Base-by-base conservation (phyloP, 83 land plant species). In the Picea abies region DNA sequence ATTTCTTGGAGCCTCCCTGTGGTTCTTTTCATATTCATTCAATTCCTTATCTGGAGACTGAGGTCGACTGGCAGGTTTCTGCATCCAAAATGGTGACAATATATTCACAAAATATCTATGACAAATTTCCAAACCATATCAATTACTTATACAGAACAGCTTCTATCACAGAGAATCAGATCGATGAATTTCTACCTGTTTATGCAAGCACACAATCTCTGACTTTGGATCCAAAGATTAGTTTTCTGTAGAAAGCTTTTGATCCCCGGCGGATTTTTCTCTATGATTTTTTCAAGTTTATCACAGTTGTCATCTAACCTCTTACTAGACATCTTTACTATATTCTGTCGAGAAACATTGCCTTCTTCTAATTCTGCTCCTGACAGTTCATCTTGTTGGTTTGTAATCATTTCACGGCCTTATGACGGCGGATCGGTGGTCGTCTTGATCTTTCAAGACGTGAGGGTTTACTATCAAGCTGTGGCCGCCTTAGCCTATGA, bases 1-100 rank as follows among this genome's bases (percentile, higher is more conserved):
- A 66, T 84, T 90, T 67, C 73, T 85, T 47, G 4, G 37, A 52
- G 84, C 60, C 37, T 80, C 81, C 29, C 10, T 35, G 8, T 78
- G 26, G 29, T 81, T 47, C 25, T 83, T 84, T 25, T 37, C 61
- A 69, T 84, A 32, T 71, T 23, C 68, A 37, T 15, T 29, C 66
- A 69, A 11, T 26, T 3, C 66, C 15, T 44, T 75, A 65, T 79
- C n/a, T 82, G 60, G 83, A 19, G 76, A 37, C 69, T 76, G 62
- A 4, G n/a, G 32, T 32, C 8, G 4, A 37, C 29, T 39, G 37
- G 22, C 23, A 71, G 37, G 76, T 15, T 19, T 71, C 76, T 71
- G 49, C 41, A 20, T 19, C 11, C 23, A 19, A 19, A 29, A 68
- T 25, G 41, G 9, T 3, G n/a, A n/a, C 41, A 71, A 37, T 71